Evolutionary conservation across 23 red algal species (phyloP).

Genomic region (Gracilaria domingensis): DNA sequence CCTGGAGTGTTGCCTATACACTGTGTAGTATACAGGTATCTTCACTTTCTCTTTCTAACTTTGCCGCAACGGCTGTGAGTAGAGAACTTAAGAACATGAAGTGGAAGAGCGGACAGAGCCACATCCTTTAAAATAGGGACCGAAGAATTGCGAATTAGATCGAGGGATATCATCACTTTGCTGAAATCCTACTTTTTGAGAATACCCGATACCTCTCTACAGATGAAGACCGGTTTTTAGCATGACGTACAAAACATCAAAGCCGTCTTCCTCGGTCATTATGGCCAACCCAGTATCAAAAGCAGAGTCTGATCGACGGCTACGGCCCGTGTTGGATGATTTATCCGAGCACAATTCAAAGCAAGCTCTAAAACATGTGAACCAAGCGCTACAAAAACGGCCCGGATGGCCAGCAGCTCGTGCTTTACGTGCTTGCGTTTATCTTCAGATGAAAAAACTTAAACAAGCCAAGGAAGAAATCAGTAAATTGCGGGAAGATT

Average conservation of each 20-base stretch:
- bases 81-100: background rate
- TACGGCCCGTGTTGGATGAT: slow-evolving; percentile 61
- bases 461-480: slow-evolving; percentile 41
- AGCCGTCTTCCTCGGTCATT: slow-evolving; percentile 20
- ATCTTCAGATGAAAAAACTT: slow-evolving; percentile 43
- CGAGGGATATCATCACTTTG: background rate
- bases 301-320: slow-evolving; percentile 68
- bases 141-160: background rate
- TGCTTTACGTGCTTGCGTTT: slow-evolving; percentile 57
- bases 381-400: slow-evolving; percentile 62
- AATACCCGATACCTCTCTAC: background rate
- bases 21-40: too few relatives aligned
- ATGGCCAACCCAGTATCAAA: slow-evolving; percentile 62
- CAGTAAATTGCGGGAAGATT: slow-evolving; percentile 40
- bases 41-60: too few relatives aligned
- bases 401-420: slow-evolving; percentile 73
- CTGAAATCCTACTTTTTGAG: background rate
- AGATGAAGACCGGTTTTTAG: slow-evolving; percentile 10
- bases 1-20: too few relatives aligned
- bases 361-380: slow-evolving; percentile 49
- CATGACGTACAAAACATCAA: slow-evolving; percentile 28
- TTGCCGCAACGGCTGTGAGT: too few relatives aligned
- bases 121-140: background rate
- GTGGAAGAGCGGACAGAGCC: background rate
- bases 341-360: slow-evolving; percentile 58